Conservation (phyloP, 1,284 basidiomycete genomes). For the Microbotryum lychnidis-dioicae region DNA sequence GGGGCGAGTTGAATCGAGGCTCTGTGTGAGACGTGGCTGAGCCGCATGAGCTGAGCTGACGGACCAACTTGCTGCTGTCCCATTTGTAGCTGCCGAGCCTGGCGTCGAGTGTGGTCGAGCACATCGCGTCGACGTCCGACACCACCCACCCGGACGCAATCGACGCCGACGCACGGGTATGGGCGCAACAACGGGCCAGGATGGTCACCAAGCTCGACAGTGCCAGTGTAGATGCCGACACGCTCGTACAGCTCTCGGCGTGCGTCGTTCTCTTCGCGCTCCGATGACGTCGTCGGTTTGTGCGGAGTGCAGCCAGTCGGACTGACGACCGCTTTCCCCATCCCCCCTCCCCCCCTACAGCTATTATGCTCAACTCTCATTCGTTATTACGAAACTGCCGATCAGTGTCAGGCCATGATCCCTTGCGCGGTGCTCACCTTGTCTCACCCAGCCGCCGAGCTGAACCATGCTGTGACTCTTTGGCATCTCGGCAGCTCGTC, state of each 20-base stretch:
- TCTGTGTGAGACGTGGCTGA: background rate
- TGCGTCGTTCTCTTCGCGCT: background rate
- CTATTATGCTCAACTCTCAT: constrained; percentile 45
- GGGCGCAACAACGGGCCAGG: background rate
- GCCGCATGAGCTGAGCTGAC: background rate
- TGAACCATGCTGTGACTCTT: background rate
- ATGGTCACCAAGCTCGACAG: background rate
- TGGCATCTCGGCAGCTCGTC: constrained; percentile 57
- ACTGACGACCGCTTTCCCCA: background rate
- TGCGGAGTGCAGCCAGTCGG: rapidly evolving
- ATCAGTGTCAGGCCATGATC: constrained; percentile 53
- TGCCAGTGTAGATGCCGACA: background rate
- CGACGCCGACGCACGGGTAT: background rate
- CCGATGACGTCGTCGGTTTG: background rate
- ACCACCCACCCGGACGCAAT: constrained; percentile 6
- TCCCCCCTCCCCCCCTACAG: too few relatives aligned
- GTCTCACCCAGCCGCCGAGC: background rate
- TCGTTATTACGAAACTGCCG: constrained; percentile 74
- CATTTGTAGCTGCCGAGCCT: background rate
- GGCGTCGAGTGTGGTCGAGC: background rate
- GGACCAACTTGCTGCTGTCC: background rate
- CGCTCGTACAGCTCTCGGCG: background rate
- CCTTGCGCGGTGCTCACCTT: too few relatives aligned
- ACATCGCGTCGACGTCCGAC: background rate
- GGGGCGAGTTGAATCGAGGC: too few relatives aligned